Percentiles rank a stretch among this genome's conserved stretches.
Evolutionary conservation across 2,329 filamentous ascomycete genomes (phyloP).

Genomic region (Arthrobotrys megalospora): DNA sequence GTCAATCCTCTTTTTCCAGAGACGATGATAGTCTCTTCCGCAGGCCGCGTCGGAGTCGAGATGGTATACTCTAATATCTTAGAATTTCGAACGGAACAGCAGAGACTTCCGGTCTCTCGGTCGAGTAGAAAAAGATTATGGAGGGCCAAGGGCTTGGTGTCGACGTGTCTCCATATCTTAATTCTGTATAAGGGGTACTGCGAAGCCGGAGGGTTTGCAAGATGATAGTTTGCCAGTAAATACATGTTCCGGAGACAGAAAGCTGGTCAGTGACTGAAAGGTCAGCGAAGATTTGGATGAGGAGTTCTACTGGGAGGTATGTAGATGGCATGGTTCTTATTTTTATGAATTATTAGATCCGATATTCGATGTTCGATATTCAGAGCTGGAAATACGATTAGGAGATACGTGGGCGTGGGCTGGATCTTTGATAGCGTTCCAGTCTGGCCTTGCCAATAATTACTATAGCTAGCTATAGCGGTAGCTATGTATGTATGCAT

Average conservation of each 20-base stretch:
- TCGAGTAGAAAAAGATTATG: background rate
- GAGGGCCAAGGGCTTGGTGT: background rate
- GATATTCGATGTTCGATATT: background rate
- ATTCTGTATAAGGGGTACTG: background rate
- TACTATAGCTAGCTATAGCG: too few relatives aligned
- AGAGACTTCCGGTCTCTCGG: background rate
- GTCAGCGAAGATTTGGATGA: slow-evolving; percentile 18
- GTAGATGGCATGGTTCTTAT: background rate
- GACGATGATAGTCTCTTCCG: background rate
- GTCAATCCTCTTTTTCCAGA: background rate
- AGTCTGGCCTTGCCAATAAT: too few relatives aligned
- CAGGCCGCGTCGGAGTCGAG: background rate
- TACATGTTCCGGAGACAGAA: slow-evolving; percentile 3
- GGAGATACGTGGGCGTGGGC: too few relatives aligned
- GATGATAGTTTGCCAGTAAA: slow-evolving; percentile 8
- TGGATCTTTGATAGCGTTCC: too few relatives aligned
- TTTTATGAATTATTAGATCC: background rate
- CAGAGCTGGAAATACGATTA: background rate
- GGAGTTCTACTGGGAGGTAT: slow-evolving; percentile 8
- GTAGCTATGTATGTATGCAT: too few relatives aligned
- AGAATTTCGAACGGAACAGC: background rate
- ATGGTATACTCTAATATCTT: background rate
- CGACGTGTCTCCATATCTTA: background rate
- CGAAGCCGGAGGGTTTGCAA: background rate
- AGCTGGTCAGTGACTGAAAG: slow-evolving; percentile 3